Percentiles rank a stretch among this genome's conserved stretches.
Evolutionary conservation across 2,329 filamentous ascomycete genomes (phyloP).

Genomic region (Botrytis fragariae): DNA sequence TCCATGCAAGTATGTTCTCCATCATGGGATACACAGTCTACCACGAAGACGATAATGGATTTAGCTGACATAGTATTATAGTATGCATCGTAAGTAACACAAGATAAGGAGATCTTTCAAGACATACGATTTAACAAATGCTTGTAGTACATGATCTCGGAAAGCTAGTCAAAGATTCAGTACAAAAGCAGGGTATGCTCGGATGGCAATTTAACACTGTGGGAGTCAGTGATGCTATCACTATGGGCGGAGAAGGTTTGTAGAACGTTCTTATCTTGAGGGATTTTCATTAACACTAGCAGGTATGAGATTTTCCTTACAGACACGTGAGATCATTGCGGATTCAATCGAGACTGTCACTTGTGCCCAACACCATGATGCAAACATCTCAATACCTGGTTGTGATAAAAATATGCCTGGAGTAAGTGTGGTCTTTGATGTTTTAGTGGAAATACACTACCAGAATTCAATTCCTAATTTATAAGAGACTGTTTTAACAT

Average conservation of each 20-base stretch:
- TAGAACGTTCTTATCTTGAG: constrained; percentile 1
- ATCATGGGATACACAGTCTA: neutral
- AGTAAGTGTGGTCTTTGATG: neutral
- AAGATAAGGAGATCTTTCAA: constrained; percentile 3
- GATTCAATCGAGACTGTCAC: constrained; percentile 94
- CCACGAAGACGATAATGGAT: constrained; percentile 18
- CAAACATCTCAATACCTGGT: constrained; percentile 87
- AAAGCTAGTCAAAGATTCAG: constrained; percentile 78
- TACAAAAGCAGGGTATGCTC: constrained; percentile 81
- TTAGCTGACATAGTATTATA: constrained; percentile 31
- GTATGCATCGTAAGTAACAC: constrained; percentile 46
- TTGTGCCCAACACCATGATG: constrained; percentile 83
- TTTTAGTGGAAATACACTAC: neutral
- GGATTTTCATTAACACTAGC: constrained; percentile 25
- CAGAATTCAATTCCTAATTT: neutral
- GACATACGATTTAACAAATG: neutral
- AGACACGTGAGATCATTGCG: constrained; percentile 87
- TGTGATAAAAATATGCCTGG: constrained; percentile 99
- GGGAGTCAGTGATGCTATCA: constrained; percentile 70
- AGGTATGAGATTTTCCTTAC: constrained; percentile 93
- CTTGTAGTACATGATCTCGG: constrained; percentile 75
- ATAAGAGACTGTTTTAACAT: neutral
- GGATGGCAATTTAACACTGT: constrained; percentile 51
- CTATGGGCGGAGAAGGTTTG: constrained; percentile 87
- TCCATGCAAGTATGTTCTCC: constrained; percentile 77